Conservation (phyloP, 805 yeast species). For the Saturnispora halmiae region DNA sequence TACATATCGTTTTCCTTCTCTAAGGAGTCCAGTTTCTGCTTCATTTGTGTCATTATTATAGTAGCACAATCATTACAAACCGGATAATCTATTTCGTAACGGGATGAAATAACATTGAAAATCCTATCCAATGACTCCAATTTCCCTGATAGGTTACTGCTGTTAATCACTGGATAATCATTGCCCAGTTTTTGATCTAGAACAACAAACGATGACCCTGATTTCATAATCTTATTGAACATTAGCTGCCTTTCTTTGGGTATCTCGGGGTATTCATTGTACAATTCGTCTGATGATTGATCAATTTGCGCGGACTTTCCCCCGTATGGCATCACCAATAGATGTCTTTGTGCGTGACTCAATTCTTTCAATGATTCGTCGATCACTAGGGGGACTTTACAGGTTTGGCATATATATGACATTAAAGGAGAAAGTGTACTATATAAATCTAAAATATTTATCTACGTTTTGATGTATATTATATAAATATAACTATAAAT, state of each 20-base stretch:
- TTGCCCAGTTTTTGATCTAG: constrained; percentile 7
- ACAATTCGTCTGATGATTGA: constrained; percentile 12
- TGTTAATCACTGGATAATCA: neutral
- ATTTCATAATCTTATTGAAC: constrained; percentile 27
- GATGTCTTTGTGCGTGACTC: constrained; percentile 45
- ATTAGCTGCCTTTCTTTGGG: constrained; percentile 33
- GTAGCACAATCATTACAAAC: constrained; percentile 82
- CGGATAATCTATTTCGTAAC: constrained; percentile 76
- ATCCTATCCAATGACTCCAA: constrained; percentile 47
- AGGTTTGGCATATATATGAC: constrained; percentile 46
- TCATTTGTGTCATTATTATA: constrained; percentile 52
- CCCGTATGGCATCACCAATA: constrained; percentile 34
- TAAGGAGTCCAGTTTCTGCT: constrained; percentile 59
- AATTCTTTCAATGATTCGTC: constrained; percentile 48
- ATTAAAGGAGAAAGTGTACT: constrained; percentile 10
- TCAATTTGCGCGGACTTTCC: constrained; percentile 11
- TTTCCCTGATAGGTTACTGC: constrained; percentile 16
- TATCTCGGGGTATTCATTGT: constrained; percentile 26
- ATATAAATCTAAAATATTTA: neutral
- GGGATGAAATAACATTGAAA: constrained; percentile 67
- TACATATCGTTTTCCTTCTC: constrained; percentile 74
- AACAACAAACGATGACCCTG: constrained; percentile 15
- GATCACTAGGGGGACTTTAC: constrained; percentile 47
- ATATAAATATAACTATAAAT: neutral
- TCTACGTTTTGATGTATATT: no score